phyloP scores from a whole-genome alignment of 371 early-diverging fungal genomes.

The Ecytonucleospora hepatopenaei region DNA sequence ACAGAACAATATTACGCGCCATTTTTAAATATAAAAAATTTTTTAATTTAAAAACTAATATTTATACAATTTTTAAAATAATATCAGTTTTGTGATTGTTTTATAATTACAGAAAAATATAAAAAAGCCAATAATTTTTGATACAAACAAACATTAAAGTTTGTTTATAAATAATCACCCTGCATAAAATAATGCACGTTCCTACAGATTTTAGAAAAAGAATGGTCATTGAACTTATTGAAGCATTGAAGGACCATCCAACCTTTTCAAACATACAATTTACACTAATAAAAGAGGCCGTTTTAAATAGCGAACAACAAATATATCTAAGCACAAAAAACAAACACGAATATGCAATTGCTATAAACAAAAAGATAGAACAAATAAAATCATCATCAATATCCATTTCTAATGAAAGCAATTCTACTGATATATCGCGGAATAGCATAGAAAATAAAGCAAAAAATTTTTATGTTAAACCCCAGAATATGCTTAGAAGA shows the following conservation, averaged over 20 bases:
- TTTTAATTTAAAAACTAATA: no score
- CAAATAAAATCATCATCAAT: conserved; percentile 39
- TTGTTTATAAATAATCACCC: no score
- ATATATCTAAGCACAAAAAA: conserved; percentile 32
- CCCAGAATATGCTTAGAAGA: neutral
- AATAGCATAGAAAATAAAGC: conserved; percentile 1
- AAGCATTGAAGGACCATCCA: conserved; percentile 49
- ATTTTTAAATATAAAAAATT: no score
- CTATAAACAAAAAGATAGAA: conserved; percentile 43
- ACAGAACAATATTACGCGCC: no score
- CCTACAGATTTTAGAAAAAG: conserved; percentile 48
- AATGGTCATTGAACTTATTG: conserved; percentile 48
- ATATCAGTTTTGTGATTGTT: no score
- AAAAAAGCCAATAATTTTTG: no score
- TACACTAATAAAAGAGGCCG: conserved; percentile 49
- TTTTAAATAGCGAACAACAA: conserved; percentile 50
- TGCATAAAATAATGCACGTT: conserved; percentile 15
- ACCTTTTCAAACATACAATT: conserved; percentile 43
- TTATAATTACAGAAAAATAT: no score
- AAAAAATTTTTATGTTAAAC: neutral
- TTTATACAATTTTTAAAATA: no score
- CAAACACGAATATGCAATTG: conserved; percentile 48
- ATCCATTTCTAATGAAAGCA: no score
- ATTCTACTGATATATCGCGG: neutral
- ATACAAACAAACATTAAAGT: no score